These are phyloP conservation scores for Xylaria castorea DNA, from an alignment of 495 filamentous ascomycete genomes.

Conservation along the genomic window DNA sequence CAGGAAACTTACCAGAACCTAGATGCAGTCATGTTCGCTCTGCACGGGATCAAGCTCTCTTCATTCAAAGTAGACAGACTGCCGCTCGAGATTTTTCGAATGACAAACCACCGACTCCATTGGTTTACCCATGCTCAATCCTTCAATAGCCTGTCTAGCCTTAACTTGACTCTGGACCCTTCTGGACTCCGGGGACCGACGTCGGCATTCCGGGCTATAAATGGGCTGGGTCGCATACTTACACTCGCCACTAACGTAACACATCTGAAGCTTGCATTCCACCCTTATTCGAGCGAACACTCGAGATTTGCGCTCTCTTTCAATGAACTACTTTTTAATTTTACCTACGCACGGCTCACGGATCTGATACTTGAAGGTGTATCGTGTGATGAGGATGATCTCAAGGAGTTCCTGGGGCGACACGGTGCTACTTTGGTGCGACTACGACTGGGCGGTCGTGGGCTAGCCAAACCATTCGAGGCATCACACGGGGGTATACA, in stretches of 20 bases:
- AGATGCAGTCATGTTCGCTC: constrained; percentile 51
- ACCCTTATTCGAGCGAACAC: constrained; percentile 46
- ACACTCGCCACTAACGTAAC: constrained; percentile 46
- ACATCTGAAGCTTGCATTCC: constrained; percentile 53
- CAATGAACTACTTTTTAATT: constrained; percentile 46
- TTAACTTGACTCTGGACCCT: constrained; percentile 50
- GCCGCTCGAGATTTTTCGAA: constrained; percentile 53
- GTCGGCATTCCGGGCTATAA: constrained; percentile 48
- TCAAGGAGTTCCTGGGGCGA: constrained; percentile 49
- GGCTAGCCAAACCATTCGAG: constrained; percentile 49
- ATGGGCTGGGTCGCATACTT: constrained; percentile 53
- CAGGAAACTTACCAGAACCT: constrained; percentile 50
- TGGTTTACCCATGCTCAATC: constrained; percentile 54
- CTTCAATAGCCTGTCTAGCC: constrained; percentile 47
- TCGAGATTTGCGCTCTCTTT: constrained; percentile 53
- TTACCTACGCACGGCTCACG: constrained; percentile 47
- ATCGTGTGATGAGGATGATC: constrained; percentile 52
- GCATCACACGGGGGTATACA: constrained; percentile 52
- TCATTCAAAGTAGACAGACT: constrained; percentile 54
- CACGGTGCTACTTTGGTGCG: constrained; percentile 50
- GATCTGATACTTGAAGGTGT: constrained; percentile 54
- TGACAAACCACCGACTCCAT: constrained; percentile 45
- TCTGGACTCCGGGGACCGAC: constrained; percentile 43
- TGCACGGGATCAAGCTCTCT: constrained; percentile 46
- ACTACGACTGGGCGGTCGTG: constrained; percentile 53